These are phyloP conservation scores for Seiridium unicorne DNA, from an alignment of 2,329 filamentous ascomycete species.

Conservation along the genomic window DNA sequence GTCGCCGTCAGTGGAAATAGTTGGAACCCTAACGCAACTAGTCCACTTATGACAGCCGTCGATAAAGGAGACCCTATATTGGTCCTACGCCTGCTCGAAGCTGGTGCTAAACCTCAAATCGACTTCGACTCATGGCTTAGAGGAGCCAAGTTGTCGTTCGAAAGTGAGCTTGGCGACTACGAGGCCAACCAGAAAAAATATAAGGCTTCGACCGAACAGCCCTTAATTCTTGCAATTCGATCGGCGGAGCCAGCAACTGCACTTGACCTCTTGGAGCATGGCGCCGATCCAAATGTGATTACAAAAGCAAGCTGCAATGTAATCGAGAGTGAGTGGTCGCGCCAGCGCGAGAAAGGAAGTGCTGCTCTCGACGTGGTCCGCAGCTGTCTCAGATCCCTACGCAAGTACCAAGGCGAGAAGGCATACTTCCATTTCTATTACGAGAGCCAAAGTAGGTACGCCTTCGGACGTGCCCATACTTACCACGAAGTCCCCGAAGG, in stretches of 20 bases:
- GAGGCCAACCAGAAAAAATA: conserved; percentile 52
- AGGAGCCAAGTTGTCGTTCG: conserved; percentile 24
- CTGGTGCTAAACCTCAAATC: conserved; percentile 59
- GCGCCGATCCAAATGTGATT: conserved; percentile 65
- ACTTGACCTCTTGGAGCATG: conserved; percentile 57
- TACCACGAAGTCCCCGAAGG: conserved; percentile 17
- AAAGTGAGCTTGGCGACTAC: conserved; percentile 12
- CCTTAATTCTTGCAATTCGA: conserved; percentile 61
- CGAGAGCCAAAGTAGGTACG: conserved; percentile 8
- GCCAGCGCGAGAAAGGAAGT: conserved; percentile 35
- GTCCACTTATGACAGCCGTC: conserved; percentile 60
- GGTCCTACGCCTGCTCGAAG: conserved; percentile 59
- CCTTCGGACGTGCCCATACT: background rate
- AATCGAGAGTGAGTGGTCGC: conserved; percentile 29
- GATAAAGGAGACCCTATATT: conserved; percentile 47
- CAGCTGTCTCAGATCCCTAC: conserved; percentile 47
- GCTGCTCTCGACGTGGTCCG: conserved; percentile 62
- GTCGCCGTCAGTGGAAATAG: conserved; percentile 40
- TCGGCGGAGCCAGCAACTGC: conserved; percentile 47
- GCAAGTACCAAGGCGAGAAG: conserved; percentile 38
- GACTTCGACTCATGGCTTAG: conserved; percentile 66
- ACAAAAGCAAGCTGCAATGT: conserved; percentile 36
- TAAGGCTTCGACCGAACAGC: conserved; percentile 53
- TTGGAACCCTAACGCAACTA: conserved; percentile 35
- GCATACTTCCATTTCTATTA: conserved; percentile 14